phyloP scores from a whole-genome alignment of 441 rosid species.

The Bruguiera hainesii region DNA sequence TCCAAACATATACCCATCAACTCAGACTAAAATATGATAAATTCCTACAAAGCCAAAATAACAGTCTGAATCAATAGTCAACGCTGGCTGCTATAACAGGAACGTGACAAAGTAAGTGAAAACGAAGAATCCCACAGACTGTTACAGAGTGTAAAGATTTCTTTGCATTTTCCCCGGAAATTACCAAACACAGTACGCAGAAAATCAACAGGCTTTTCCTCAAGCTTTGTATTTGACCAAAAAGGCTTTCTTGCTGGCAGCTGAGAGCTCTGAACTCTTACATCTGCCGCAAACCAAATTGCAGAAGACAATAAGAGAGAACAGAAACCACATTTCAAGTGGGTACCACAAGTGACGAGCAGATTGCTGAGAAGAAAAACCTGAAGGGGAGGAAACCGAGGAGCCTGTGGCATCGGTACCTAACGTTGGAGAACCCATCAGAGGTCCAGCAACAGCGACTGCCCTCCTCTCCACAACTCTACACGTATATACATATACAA shows the following conservation, averaged over 20 bases:
- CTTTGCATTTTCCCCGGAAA: neutral
- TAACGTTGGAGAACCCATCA: conserved; percentile 24
- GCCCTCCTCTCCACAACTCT: too few relatives aligned
- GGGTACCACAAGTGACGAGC: neutral
- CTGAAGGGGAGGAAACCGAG: conserved; percentile 15
- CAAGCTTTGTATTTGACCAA: conserved; percentile 56
- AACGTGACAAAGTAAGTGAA: too few relatives aligned
- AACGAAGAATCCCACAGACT: too few relatives aligned
- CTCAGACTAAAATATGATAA: neutral
- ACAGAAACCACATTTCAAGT: neutral
- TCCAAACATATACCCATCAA: neutral
- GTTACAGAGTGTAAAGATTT: neutral
- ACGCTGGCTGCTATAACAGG: too few relatives aligned
- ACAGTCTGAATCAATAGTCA: neutral
- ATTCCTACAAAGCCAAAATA: neutral
- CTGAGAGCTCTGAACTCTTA: conserved; percentile 42
- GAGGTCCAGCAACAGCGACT: too few relatives aligned
- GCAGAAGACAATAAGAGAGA: conserved; percentile 5
- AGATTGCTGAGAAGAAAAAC: conserved; percentile 4
- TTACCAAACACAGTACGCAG: conserved; percentile 68
- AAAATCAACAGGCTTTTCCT: conserved; percentile 80
- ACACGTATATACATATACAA: too few relatives aligned
- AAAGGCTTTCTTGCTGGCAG: conserved; percentile 46
- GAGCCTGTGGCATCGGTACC: conserved; percentile 21
- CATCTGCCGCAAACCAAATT: conserved; percentile 26